Conservation (phyloP, 768 basidiomycete genomes). For the Lactarius vividus region DNA sequence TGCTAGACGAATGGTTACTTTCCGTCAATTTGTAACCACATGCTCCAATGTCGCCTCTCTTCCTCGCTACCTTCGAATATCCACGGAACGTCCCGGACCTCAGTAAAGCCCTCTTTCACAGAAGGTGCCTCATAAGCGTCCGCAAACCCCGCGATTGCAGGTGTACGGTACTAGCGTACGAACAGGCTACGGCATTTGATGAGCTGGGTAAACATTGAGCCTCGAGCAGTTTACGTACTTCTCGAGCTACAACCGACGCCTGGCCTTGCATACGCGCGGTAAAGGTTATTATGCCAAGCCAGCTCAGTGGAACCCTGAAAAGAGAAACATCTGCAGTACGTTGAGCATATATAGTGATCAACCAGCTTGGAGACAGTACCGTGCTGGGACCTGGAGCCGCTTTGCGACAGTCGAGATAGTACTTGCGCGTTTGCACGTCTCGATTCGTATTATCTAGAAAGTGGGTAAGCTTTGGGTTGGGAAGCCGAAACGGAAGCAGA, state of each 20-base stretch:
- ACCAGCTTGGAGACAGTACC: conserved; percentile 40
- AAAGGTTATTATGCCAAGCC: conserved; percentile 92
- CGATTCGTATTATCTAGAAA: conserved; percentile 89
- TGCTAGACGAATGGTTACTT: conserved; percentile 39
- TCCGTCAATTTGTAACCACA: conserved; percentile 83
- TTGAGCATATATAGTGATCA: neutral
- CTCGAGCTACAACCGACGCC: conserved; percentile 40
- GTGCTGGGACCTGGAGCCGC: conserved; percentile 48
- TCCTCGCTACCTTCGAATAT: conserved; percentile 73
- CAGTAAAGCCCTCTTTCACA: conserved; percentile 68
- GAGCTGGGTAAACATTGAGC: conserved; percentile 1
- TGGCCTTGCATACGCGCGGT: conserved; percentile 70
- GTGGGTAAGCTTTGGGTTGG: neutral
- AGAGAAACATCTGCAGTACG: conserved; percentile 57
- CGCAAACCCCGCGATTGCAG: conserved; percentile 57
- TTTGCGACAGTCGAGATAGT: conserved; percentile 70
- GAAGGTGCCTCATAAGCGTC: conserved; percentile 65
- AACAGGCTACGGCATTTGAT: conserved; percentile 37
- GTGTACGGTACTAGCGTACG: conserved; percentile 56
- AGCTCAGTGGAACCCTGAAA: conserved; percentile 78
- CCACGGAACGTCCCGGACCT: conserved; percentile 78
- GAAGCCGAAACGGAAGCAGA: conserved; percentile 29
- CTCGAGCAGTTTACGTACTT: conserved; percentile 37
- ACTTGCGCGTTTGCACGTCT: conserved; percentile 60
- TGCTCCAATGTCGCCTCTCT: conserved; percentile 68